phyloP scores from a whole-genome alignment of 768 basidiomycete genomes.

The Krasilnikovozyma curviuscula region DNA sequence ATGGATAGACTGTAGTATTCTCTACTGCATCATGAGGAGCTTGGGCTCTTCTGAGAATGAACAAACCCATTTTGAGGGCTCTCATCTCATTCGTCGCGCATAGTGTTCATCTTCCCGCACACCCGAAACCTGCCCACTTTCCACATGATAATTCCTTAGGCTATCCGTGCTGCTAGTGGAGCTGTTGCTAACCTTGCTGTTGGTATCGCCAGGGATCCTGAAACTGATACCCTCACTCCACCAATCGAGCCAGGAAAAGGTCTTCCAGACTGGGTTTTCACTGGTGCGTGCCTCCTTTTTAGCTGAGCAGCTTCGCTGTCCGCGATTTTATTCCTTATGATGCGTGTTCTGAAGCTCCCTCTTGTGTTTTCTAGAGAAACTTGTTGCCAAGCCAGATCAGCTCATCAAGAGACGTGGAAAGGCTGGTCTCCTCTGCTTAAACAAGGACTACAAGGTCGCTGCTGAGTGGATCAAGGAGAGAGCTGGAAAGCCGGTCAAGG shows the following conservation, averaged over 20 bases:
- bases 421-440: slow-evolving; percentile 81
- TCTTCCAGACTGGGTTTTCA: slow-evolving; percentile 64
- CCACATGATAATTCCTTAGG: slow-evolving; percentile 7
- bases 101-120: neutral
- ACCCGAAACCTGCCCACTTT: slow-evolving; percentile 3
- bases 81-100: slow-evolving; percentile 27
- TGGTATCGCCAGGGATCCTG: slow-evolving; percentile 69
- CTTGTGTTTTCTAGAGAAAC: no score
- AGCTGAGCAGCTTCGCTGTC: no score
- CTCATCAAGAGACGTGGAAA: slow-evolving; percentile 99
- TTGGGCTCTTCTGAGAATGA: no score
- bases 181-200: no score
- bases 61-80: no score
- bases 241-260: slow-evolving; percentile 32
- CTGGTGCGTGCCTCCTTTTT: no score
- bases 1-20: no score
- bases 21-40: no score
- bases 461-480: slow-evolving; percentile 68
- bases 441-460: slow-evolving; percentile 79
- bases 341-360: no score
- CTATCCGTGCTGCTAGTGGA: slow-evolving; percentile 25
- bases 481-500: slow-evolving; percentile 84
- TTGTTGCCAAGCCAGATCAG: slow-evolving; percentile 93
- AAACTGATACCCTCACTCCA: slow-evolving; percentile 40
- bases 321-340: no score